A percentile compares a stretch with the other conserved stretches of the same genome.
phyloP scores from a whole-genome alignment of 2,329 filamentous ascomycete genomes.

The Westerdykella sp. region DNA sequence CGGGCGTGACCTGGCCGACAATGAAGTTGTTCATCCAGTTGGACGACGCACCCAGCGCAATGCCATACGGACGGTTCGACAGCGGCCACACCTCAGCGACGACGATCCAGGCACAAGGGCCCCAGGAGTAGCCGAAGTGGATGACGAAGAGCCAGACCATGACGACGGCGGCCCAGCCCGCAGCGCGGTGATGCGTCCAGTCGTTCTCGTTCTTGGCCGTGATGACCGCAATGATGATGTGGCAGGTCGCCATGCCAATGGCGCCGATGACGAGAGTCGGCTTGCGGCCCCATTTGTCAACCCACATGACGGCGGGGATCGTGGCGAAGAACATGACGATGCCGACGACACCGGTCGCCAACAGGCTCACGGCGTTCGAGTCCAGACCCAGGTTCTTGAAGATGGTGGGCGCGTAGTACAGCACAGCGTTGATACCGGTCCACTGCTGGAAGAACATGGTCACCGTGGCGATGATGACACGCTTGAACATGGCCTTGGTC shows the following conservation, averaged over 20 bases:
- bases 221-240: conserved; percentile 66
- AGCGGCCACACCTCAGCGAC: conserved; percentile 69
- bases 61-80: conserved; percentile 60
- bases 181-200: conserved; percentile 53
- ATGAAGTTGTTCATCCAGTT: conserved; percentile 51
- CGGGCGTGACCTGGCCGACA: conserved; percentile 62
- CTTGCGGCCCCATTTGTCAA: conserved; percentile 59
- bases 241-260: conserved; percentile 63
- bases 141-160: conserved; percentile 72
- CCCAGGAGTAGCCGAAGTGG: conserved; percentile 70
- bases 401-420: conserved; percentile 47
- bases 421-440: conserved; percentile 45
- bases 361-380: conserved; percentile 46
- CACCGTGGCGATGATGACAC: conserved; percentile 55
- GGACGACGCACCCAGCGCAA: conserved; percentile 54
- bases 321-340: conserved; percentile 64
- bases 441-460: conserved; percentile 49
- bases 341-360: conserved; percentile 65
- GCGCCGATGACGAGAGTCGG: conserved; percentile 58
- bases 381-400: conserved; percentile 43
- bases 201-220: conserved; percentile 56
- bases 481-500: conserved; percentile 59
- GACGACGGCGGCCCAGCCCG: conserved; percentile 62
- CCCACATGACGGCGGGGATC: conserved; percentile 59
- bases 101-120: conserved; percentile 67